Evolutionary conservation across 2,329 filamentous ascomycete genomes (phyloP), one percentile per base, ranked within the genome.

Genomic region (Gaeumannomyces sp.): DNA sequence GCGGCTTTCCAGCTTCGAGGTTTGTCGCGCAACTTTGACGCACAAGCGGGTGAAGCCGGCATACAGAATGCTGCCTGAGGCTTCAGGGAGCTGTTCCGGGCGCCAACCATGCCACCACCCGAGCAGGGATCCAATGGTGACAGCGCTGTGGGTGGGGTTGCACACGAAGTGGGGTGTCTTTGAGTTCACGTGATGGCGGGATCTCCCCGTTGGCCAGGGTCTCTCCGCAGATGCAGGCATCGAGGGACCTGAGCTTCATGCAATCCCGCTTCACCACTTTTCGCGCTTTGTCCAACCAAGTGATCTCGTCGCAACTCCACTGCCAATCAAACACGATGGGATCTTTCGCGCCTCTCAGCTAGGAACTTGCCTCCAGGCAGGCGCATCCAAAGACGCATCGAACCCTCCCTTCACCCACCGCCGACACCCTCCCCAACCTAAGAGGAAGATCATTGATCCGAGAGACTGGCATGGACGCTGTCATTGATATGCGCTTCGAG

Each of bases 401-500:
- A 53, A 53, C 22, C 19, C 22, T 53, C 22, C 2, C 45, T 53
- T n/a, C 22, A n/a, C 22, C 19, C 45, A 53, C 45, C 45, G 45
- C 45, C 10, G 7, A 53, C 6, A 11, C 45, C 10, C 7, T 53
- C 45, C 7, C 19, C 22, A 10, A 8, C 22, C 45, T 1, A 8
- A 10, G 22, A 53, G 45, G 45, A 53, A n/a, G 22, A 53, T 53
- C 45, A 22, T 4, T 6, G 19, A 50, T n/a, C 45, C 7, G 4
- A 22, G 11, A n/a, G 45, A n/a, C 45, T 1, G 38, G 7, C 35
- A 91, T 91, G 88, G 85, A 91, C 68, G 81, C 81, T 60, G 77
- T 83, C 61, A 81, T 91, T 8, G 85, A 89, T 68, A 73, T 72
- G 60, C 85, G 84, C 70, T 89, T 91, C 66, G 85, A 89, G 72